Evolutionary conservation across 2,329 filamentous ascomycete genomes (phyloP).

Genomic region (Trichoderma afroharzianum): DNA sequence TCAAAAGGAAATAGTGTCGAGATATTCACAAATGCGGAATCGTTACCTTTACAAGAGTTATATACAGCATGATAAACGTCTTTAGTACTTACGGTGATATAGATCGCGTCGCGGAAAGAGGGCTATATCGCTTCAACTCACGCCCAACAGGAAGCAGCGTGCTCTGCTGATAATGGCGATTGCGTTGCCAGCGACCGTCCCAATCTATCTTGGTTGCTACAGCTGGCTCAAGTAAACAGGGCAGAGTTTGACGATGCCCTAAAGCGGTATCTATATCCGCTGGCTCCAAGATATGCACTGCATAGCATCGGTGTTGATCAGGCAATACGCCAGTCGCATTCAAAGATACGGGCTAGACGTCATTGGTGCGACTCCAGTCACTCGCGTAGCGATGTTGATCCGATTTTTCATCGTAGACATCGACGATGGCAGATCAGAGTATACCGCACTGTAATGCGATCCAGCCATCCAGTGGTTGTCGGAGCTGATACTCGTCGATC

Average conservation of each 20-base stretch:
- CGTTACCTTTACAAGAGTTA: too few relatives aligned
- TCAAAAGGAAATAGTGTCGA: too few relatives aligned
- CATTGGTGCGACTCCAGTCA: background rate
- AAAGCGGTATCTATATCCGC: background rate
- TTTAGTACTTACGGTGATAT: too few relatives aligned
- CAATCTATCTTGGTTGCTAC: background rate
- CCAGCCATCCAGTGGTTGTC: background rate
- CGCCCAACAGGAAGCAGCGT: too few relatives aligned
- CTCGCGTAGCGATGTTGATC: background rate
- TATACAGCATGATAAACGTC: too few relatives aligned
- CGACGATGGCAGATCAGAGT: background rate
- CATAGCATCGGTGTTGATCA: background rate
- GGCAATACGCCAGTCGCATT: background rate
- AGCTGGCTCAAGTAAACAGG: background rate
- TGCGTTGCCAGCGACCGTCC: too few relatives aligned
- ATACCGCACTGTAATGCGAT: background rate
- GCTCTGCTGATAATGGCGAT: too few relatives aligned
- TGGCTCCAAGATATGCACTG: background rate
- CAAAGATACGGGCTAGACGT: background rate
- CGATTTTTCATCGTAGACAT: background rate
- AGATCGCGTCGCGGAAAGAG: too few relatives aligned
- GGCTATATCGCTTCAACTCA: too few relatives aligned
- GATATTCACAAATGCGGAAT: too few relatives aligned
- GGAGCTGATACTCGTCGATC: background rate
- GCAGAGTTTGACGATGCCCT: background rate